phyloP scores from a whole-genome alignment of 2,329 filamentous ascomycete species.

The Aspergillus terreus region DNA sequence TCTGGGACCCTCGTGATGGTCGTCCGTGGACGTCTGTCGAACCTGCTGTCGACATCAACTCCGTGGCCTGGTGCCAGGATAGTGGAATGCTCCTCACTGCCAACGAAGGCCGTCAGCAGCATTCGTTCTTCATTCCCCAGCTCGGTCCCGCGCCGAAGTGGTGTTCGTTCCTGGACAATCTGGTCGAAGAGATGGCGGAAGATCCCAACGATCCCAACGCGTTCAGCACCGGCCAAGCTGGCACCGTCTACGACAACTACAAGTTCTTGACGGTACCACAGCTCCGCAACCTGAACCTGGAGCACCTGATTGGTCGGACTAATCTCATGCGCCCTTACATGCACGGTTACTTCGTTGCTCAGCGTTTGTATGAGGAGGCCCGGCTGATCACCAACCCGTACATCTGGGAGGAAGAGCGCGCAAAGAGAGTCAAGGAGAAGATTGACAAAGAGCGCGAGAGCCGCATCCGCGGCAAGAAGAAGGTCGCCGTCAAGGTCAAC shows the following conservation, averaged over 20 bases:
- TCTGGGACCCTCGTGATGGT: conserved; percentile 83
- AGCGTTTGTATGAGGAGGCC: conserved; percentile 93
- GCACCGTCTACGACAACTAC: conserved; percentile 96
- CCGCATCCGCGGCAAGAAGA: conserved; percentile 89
- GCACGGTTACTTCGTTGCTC: conserved; percentile 98
- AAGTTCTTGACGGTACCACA: conserved; percentile 93
- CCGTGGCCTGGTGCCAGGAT: conserved; percentile 86
- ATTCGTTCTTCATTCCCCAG: conserved; percentile 92
- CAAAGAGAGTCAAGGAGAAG: conserved; percentile 88
- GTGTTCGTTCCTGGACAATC: conserved; percentile 95
- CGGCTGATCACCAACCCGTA: conserved; percentile 90
- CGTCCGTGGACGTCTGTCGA: conserved; percentile 94
- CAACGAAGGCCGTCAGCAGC: conserved; percentile 93
- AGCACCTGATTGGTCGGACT: conserved; percentile 85
- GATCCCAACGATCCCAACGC: conserved; percentile 61
- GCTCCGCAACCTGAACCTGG: conserved; percentile 77
- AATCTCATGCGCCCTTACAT: conserved; percentile 91
- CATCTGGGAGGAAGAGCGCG: conserved; percentile 85
- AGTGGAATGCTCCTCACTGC: conserved; percentile 94
- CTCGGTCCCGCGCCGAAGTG: conserved; percentile 89
- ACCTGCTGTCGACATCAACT: conserved; percentile 89
- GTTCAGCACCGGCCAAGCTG: conserved; percentile 44
- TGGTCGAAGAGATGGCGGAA: conserved; percentile 98
- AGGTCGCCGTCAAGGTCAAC: conserved; percentile 87
- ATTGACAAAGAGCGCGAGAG: conserved; percentile 96